Percentiles rank a stretch among this genome's conserved stretches.
Conservation (phyloP, 2,329 filamentous ascomycete genomes). For the Aspergillus costaricaensis region DNA sequence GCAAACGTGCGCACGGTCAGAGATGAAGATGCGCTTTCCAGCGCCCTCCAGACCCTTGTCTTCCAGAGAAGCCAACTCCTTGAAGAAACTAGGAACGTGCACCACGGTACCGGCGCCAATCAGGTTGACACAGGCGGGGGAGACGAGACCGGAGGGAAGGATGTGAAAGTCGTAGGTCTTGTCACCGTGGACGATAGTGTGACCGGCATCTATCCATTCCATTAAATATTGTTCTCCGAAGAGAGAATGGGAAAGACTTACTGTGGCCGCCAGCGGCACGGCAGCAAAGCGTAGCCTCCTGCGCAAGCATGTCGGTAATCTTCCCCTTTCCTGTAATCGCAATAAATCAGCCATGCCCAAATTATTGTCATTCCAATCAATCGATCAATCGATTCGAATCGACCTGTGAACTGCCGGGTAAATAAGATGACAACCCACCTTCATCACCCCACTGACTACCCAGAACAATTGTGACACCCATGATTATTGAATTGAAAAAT, state of each 20-base stretch:
- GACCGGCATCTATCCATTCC: constrained; percentile 42
- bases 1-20: constrained; percentile 49
- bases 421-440: constrained; percentile 29
- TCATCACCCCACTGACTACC: constrained; percentile 53
- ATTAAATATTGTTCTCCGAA: neutral
- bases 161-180: constrained; percentile 54
- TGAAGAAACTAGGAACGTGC: constrained; percentile 52
- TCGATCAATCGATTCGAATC: neutral
- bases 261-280: constrained; percentile 51
- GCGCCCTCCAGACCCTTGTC: constrained; percentile 46
- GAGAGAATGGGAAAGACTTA: constrained; percentile 24
- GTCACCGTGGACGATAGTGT: constrained; percentile 50
- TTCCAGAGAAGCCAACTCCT: constrained; percentile 47
- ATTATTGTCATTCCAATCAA: constrained; percentile 7
- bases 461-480: constrained; percentile 47
- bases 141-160: constrained; percentile 49
- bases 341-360: neutral
- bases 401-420: too few species aligned
- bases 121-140: constrained; percentile 48
- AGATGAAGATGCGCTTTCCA: constrained; percentile 48
- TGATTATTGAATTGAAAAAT: constrained; percentile 16
- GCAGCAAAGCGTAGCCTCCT: constrained; percentile 47
- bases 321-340: constrained; percentile 47
- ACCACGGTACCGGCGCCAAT: constrained; percentile 51
- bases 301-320: constrained; percentile 51